Percentiles rank a stretch among this genome's conserved stretches.
phyloP scores from a whole-genome alignment of 2,329 filamentous ascomycete species.

The Harringtonia aguacate region DNA sequence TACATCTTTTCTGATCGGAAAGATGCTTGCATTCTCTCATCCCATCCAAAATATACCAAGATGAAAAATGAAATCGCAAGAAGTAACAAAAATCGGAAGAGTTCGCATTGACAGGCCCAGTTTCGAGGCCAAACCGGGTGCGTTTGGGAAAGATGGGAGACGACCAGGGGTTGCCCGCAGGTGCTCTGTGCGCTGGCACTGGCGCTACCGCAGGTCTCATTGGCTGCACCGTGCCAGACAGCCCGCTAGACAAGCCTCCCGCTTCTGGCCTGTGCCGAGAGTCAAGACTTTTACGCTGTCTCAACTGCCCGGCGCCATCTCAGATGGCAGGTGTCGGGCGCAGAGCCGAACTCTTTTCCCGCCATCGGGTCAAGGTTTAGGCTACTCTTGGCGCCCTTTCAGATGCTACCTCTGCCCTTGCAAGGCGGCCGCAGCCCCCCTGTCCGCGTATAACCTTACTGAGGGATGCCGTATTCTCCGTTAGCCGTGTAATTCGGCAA shows the following conservation, averaged over 20 bases:
- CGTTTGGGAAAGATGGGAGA: neutral
- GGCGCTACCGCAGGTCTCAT: neutral
- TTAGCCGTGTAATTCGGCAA: no score
- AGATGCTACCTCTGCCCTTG: neutral
- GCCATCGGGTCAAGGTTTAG: neutral
- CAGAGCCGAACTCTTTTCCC: neutral
- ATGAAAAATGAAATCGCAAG: no score
- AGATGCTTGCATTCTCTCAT: no score
- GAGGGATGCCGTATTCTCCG: no score
- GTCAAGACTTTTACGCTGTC: no score
- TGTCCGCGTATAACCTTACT: no score
- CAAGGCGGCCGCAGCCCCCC: neutral
- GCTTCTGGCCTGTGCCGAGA: no score
- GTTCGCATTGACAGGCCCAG: neutral
- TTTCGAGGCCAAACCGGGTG: neutral
- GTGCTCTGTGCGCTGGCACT: constrained; percentile 7
- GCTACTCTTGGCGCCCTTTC: no score
- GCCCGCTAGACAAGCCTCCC: neutral
- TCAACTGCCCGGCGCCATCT: neutral
- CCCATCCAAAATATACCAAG: no score
- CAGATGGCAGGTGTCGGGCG: neutral
- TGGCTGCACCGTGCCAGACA: neutral
- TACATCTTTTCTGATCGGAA: no score
- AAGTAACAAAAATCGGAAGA: neutral
- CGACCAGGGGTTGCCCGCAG: neutral